A percentile compares a stretch with the other conserved stretches of the same genome.
These are phyloP conservation scores for Colletotrichum destructivum DNA, from an alignment of 2,329 filamentous ascomycete species.

Conservation along the genomic window DNA sequence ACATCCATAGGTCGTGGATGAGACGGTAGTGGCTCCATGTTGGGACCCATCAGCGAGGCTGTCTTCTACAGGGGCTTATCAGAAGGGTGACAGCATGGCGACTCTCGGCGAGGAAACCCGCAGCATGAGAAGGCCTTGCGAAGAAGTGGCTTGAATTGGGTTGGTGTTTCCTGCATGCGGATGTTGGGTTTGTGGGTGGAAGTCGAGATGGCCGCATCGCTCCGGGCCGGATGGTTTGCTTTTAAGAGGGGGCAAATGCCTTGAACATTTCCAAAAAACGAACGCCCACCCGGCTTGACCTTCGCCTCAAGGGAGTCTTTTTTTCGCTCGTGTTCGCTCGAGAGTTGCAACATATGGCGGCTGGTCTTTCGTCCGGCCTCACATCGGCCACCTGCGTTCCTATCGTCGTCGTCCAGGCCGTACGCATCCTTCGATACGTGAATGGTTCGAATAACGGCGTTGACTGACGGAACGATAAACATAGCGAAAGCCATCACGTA, in stretches of 20 bases:
- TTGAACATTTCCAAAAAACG: background rate
- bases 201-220: too few species aligned
- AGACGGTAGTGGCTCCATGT: background rate
- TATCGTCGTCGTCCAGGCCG: background rate
- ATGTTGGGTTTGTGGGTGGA: background rate
- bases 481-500: background rate
- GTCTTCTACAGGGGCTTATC: background rate
- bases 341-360: background rate
- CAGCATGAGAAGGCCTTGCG: background rate
- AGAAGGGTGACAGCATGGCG: background rate
- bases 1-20: background rate
- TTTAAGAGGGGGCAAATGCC: slow-evolving; percentile 7
- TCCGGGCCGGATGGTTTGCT: background rate
- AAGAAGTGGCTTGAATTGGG: background rate
- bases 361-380: too few species aligned
- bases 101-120: background rate
- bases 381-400: background rate
- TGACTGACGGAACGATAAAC: background rate
- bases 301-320: background rate
- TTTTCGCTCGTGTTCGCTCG: background rate
- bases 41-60: background rate
- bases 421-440: background rate
- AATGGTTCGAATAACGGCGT: background rate
- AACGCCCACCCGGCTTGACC: background rate
- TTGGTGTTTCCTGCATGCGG: slow-evolving; percentile 18